Evolutionary conservation across 2,329 filamentous ascomycete genomes (phyloP), one percentile per base, ranked within the genome.

Genomic region (Stemphylium lycopersici): DNA sequence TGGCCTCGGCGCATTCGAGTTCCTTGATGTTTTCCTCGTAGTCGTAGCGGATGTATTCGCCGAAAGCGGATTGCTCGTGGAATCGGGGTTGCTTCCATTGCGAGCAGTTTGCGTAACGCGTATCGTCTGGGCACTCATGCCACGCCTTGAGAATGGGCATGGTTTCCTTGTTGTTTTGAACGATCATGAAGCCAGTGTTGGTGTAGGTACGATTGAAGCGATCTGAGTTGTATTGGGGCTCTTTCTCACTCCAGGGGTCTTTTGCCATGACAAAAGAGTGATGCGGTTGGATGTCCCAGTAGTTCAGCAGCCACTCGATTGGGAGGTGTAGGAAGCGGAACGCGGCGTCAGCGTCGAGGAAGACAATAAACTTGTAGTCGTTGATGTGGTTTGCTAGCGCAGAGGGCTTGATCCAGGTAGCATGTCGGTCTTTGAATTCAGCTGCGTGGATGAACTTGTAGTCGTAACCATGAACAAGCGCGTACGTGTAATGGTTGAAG

Each of bases 161-260:
- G 0, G 80, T 81, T 58, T 76, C 77, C 13, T 75, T 66, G 61
- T 80, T 80, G 67, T 82, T 81, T 69, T 83, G 81, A 3, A 81
- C 77, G 34, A 83, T 70, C 66, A 83, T 81, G 73, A 83, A 83
- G 15, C 81, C 81, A 1, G 81, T 81, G 72, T 83, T 83, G 62
- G 74, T 74, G 77, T 80, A 60, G 73, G 71, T 71, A 43, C 70
- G 69, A 55, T 77, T 77, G 56, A 75, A 71, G 45, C 70, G 69
- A 58, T 81, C 79, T 10, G 70, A 74, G 67, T 80, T 80, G 55
- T 57, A 68, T 22, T 73, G 62, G 12, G 67, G 67, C 39, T 74
- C 57, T n/a, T 62, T 59, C 0, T 62, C 52, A 20, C 63, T 63
- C 70, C 71, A 71, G 3, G 79, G 79, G 38, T 82, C 80, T 41